Evolutionary conservation across 2,329 filamentous ascomycete genomes (phyloP).

Genomic region (Nigrospora oryzae): DNA sequence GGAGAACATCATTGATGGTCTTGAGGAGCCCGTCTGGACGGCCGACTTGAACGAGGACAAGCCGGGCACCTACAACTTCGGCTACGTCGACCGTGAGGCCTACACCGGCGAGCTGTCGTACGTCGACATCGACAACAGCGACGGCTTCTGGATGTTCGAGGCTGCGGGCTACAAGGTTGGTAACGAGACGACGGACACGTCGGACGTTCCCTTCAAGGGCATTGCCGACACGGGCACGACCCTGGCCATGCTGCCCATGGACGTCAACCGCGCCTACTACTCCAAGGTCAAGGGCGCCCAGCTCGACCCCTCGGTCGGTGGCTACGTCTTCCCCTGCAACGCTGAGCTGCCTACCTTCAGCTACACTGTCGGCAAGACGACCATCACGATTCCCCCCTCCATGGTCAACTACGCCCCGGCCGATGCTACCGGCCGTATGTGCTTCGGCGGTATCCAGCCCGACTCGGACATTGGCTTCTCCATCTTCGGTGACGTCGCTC

Average conservation of each 20-base stretch:
- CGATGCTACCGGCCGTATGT: slow-evolving; percentile 32
- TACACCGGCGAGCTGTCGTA: slow-evolving; percentile 52
- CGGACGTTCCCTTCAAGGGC: slow-evolving; percentile 5
- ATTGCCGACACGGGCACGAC: slow-evolving; percentile 60
- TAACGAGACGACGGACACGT: slow-evolving; percentile 1
- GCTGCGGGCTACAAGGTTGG: slow-evolving; percentile 47
- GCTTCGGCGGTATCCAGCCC: slow-evolving; percentile 52
- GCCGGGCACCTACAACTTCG: slow-evolving; percentile 29
- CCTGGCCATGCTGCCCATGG: slow-evolving; percentile 46
- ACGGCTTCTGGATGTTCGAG: slow-evolving; percentile 58
- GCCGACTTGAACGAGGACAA: slow-evolving; percentile 27
- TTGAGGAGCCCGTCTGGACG: slow-evolving; percentile 44
- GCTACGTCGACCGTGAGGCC: slow-evolving; percentile 43
- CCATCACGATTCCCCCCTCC: slow-evolving; percentile 39
- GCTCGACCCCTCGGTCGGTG: slow-evolving; percentile 31
- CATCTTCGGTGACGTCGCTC: slow-evolving; percentile 7
- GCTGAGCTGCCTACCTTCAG: slow-evolving; percentile 33
- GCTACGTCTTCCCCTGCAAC: slow-evolving; percentile 48
- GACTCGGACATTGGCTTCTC: slow-evolving; percentile 7
- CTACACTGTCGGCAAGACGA: slow-evolving; percentile 19
- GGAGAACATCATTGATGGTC: slow-evolving; percentile 22
- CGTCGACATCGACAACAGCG: slow-evolving; percentile 40
- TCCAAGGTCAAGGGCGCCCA: slow-evolving; percentile 40
- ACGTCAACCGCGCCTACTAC: slow-evolving; percentile 49
- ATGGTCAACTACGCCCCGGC: slow-evolving; percentile 40